Base-by-base conservation (phyloP, 768 basidiomycete genomes). In the Pisolithus sp. region DNA sequence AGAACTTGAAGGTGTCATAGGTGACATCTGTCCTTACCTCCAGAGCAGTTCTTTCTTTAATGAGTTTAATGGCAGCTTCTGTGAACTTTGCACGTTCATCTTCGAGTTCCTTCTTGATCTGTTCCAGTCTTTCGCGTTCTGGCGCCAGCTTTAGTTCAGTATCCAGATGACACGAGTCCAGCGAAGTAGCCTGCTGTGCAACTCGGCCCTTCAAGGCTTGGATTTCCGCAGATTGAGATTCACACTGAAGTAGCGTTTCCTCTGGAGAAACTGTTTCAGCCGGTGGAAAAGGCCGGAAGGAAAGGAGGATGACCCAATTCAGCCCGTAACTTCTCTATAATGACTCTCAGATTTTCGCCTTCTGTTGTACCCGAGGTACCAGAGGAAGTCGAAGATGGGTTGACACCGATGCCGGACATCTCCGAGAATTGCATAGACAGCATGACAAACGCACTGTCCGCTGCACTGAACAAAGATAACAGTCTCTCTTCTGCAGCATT, bases 21-120 rank as follows among this genome's bases (percentile, higher is more conserved):
- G 34, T 39, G 50, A n/a, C 30, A 36, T 41, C 0, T n/a, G 28
- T 51, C 52, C 52, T 42, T 62, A 88, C 89, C 79, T 89, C 86
- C 12, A 90, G 64, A 5, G 71, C 68, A 3, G 81, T 77, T 61
- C 78, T 80, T 51, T 90, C 87, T 57, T 78, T 76, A 1, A 81
- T 81, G 23, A 91, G 68, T 52, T 73, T 76, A 18, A 86, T 68
- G 12, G 83, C 75, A 20, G 83, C 83, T 53, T 82, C 79, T 0
- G 81, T 80, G 55, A 87, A 81, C 53, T 79, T 79, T 48, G 71
- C 71, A 9, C 83, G 77, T 56, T 91, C 86, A 17, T 75, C 70
- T 46, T 89, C 82, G 5, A 91, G 78, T 41, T 84, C 77, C 48
- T 66, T 68, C 59, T 69, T 74, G 48, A 82, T 72, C 17, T 62